These are phyloP conservation scores for Blastobotrys americana DNA, from an alignment of 805 yeast species.

Conservation along the genomic window DNA sequence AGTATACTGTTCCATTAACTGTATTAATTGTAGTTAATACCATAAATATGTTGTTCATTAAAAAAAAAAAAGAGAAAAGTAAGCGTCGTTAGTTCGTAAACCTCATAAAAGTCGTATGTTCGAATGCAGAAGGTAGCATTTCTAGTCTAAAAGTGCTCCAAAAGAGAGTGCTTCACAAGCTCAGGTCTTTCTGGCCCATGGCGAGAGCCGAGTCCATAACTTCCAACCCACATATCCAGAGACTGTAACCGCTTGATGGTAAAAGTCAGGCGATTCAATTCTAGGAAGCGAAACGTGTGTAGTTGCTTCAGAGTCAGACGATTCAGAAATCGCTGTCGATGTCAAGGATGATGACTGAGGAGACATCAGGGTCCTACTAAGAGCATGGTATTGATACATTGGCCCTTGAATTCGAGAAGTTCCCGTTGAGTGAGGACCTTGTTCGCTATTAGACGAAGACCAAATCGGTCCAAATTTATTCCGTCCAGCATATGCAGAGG, in stretches of 20 bases:
- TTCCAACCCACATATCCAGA: constrained; percentile 21
- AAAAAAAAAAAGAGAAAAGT: too few species aligned
- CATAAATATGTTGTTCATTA: too few species aligned
- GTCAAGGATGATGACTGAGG: background rate
- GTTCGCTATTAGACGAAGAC: too few species aligned
- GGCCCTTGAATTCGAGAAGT: background rate
- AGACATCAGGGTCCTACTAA: constrained; percentile 1
- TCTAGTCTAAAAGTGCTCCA: too few species aligned
- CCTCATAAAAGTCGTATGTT: too few species aligned
- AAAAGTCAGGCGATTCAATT: constrained; percentile 12
- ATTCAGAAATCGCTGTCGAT: background rate
- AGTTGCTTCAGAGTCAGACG: background rate
- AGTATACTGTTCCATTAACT: too few species aligned
- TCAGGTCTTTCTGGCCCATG: constrained; percentile 13
- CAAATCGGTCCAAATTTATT: constrained; percentile 1
- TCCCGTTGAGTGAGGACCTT: too few species aligned
- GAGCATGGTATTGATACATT: background rate
- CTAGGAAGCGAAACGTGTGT: background rate
- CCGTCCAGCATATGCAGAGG: background rate
- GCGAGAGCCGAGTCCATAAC: constrained; percentile 12
- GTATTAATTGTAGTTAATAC: too few species aligned
- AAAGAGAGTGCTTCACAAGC: too few species aligned
- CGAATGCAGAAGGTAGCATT: too few species aligned
- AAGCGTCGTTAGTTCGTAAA: too few species aligned
- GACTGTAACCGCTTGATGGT: constrained; percentile 18